Conservation (phyloP, 129 eudicot species). For the Silybum marianum region DNA sequence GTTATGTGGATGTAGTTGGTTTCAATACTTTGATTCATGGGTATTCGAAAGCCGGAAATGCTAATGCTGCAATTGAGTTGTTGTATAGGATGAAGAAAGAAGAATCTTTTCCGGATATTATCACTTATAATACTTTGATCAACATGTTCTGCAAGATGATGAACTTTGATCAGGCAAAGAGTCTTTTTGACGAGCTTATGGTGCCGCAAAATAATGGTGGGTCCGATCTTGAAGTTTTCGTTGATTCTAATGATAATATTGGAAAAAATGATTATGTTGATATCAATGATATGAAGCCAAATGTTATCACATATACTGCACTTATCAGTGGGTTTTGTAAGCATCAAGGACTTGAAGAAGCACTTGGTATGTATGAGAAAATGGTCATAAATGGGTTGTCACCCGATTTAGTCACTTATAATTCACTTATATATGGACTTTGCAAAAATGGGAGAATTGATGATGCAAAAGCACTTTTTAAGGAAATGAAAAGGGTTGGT, state of each 20-base stretch:
- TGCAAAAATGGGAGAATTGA: conserved; percentile 55
- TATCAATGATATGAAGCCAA: conserved; percentile 37
- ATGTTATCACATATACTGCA: conserved; percentile 67
- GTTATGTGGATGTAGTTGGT: conserved; percentile 52
- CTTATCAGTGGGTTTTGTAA: conserved; percentile 55
- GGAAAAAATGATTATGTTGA: conserved; percentile 10
- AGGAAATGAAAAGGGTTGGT: conserved; percentile 64
- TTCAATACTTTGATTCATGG: conserved; percentile 81
- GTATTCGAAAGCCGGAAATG: conserved; percentile 49
- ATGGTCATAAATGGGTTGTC: conserved; percentile 57
- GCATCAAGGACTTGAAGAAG: conserved; percentile 45
- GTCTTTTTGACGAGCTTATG: conserved; percentile 53
- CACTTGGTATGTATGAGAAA: conserved; percentile 51
- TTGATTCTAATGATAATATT: conserved; percentile 15
- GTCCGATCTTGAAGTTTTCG: neutral
- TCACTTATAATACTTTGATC: conserved; percentile 79
- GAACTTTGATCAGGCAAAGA: conserved; percentile 56
- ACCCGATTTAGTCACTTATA: conserved; percentile 72
- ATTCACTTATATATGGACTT: conserved; percentile 63
- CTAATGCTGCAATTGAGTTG: conserved; percentile 42
- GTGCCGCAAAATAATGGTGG: conserved; percentile 12
- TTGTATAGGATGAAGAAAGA: conserved; percentile 48
- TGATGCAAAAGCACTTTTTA: conserved; percentile 61
- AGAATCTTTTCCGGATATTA: conserved; percentile 54
- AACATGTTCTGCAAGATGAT: conserved; percentile 62